A percentile compares a stretch with the other conserved stretches of the same genome.
Conservation (phyloP, 371 early-diverging fungal species). For the Choanephora cucurbitarum region DNA sequence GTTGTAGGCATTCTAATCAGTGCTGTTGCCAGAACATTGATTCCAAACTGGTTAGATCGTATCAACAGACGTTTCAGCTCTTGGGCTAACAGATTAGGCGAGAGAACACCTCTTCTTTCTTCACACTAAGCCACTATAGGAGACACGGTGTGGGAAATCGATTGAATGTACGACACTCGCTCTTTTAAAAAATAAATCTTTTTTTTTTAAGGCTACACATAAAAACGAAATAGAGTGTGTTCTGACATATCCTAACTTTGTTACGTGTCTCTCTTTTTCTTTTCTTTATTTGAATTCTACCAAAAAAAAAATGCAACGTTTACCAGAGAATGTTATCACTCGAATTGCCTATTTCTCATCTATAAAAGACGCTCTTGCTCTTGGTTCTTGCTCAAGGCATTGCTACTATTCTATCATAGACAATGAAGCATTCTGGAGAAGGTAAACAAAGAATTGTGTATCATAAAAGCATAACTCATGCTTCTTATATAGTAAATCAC, state of each 20-base stretch:
- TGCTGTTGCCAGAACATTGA: constrained; percentile 43
- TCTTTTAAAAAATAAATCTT: too few relatives aligned
- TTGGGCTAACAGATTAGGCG: constrained; percentile 38
- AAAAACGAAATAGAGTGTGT: too few relatives aligned
- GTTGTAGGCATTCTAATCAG: constrained; percentile 47
- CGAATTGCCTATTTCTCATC: constrained; percentile 8
- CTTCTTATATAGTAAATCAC: constrained; percentile 36
- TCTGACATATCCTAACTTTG: too few relatives aligned
- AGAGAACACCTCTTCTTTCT: constrained; percentile 46
- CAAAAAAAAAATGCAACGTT: background rate
- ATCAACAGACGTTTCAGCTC: constrained; percentile 41
- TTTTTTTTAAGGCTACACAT: too few relatives aligned
- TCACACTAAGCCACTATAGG: constrained; percentile 7
- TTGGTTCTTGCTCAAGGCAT: constrained; percentile 8
- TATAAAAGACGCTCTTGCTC: constrained; percentile 1
- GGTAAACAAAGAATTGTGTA: constrained; percentile 19
- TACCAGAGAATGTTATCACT: constrained; percentile 5
- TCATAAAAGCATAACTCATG: background rate
- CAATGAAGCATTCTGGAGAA: constrained; percentile 28
- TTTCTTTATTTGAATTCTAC: constrained; percentile 1
- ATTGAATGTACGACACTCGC: too few relatives aligned
- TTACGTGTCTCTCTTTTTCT: background rate
- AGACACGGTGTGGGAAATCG: background rate
- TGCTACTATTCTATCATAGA: background rate
- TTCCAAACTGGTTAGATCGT: constrained; percentile 44